phyloP scores from a whole-genome alignment of 2,329 filamentous ascomycete genomes.

The Penicillium italicum region DNA sequence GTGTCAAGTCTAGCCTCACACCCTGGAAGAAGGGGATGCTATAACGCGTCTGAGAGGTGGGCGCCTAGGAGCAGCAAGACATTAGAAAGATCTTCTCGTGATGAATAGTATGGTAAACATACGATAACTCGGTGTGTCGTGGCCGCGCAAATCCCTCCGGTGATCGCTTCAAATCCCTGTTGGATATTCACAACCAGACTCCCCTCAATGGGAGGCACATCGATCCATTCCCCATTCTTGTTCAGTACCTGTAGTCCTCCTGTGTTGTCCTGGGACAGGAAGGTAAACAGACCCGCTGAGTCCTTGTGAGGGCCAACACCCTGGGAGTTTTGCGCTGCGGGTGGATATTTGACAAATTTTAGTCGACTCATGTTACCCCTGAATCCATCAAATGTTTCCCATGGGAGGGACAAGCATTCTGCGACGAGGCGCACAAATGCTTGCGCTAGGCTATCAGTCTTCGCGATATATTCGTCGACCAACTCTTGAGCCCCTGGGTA shows the following conservation, averaged over 20 bases:
- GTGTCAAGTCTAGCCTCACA: conserved; percentile 49
- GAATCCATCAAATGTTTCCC: conserved; percentile 51
- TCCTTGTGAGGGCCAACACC: conserved; percentile 59
- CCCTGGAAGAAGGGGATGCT: conserved; percentile 57
- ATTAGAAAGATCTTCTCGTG: background rate
- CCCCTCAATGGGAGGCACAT: conserved; percentile 42
- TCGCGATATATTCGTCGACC: conserved; percentile 50
- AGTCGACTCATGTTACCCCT: conserved; percentile 49
- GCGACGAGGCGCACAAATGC: conserved; percentile 55
- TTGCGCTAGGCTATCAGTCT: conserved; percentile 48
- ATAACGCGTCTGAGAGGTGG: conserved; percentile 31
- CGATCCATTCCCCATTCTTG: conserved; percentile 46
- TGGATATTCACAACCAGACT: conserved; percentile 48
- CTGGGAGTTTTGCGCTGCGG: conserved; percentile 39
- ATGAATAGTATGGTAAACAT: conserved; percentile 1
- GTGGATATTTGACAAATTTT: conserved; percentile 57
- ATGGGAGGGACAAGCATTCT: conserved; percentile 51
- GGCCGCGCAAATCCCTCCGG: conserved; percentile 51
- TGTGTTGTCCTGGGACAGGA: conserved; percentile 42
- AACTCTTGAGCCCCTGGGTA: conserved; percentile 22
- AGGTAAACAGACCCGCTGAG: conserved; percentile 46
- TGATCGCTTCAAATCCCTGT: conserved; percentile 56
- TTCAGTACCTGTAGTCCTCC: conserved; percentile 49
- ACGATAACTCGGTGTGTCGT: conserved; percentile 39
- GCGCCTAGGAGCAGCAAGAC: conserved; percentile 31